Conservation (phyloP, 148 eudicot genomes). For the Amaranthus cruentus region DNA sequence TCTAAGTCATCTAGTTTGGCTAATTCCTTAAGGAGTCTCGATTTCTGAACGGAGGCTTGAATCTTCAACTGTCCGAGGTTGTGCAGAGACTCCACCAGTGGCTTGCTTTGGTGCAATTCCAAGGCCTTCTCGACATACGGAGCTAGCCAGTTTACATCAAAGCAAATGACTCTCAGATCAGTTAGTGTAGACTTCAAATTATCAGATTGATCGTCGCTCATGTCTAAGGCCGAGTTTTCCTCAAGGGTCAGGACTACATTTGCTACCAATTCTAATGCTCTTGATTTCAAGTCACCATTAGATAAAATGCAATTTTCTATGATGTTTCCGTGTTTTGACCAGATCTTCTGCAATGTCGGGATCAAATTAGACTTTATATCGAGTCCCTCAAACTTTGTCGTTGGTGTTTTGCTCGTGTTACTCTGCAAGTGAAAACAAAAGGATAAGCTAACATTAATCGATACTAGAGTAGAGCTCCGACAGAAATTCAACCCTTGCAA, state of each 20-base stretch:
- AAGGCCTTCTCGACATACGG: conserved; percentile 6
- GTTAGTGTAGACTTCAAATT: conserved; percentile 1
- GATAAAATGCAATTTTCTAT: background rate
- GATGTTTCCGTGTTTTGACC: conserved; percentile 13
- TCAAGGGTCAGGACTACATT: background rate
- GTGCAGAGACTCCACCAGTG: conserved; percentile 1
- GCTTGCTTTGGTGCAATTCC: conserved; percentile 9
- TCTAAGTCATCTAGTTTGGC: conserved; percentile 1
- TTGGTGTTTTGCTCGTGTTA: background rate
- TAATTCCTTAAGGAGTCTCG: background rate
- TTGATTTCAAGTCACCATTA: background rate
- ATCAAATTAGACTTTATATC: conserved; percentile 7
- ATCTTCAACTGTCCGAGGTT: background rate
- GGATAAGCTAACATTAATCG: background rate
- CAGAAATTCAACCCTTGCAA: no score
- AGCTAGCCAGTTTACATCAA: conserved; percentile 9
- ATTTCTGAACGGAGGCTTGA: background rate
- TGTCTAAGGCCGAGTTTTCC: background rate
- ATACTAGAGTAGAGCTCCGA: no score
- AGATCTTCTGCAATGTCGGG: conserved; percentile 5
- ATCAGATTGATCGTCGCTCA: conserved; percentile 7
- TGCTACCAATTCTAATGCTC: conserved; percentile 4
- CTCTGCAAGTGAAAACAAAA: background rate
- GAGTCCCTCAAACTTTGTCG: background rate
- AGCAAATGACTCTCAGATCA: conserved; percentile 1